Evolutionary conservation across 2,329 filamentous ascomycete genomes (phyloP), one percentile per base, ranked within the genome.

Genomic region (Colletotrichum siamense): DNA sequence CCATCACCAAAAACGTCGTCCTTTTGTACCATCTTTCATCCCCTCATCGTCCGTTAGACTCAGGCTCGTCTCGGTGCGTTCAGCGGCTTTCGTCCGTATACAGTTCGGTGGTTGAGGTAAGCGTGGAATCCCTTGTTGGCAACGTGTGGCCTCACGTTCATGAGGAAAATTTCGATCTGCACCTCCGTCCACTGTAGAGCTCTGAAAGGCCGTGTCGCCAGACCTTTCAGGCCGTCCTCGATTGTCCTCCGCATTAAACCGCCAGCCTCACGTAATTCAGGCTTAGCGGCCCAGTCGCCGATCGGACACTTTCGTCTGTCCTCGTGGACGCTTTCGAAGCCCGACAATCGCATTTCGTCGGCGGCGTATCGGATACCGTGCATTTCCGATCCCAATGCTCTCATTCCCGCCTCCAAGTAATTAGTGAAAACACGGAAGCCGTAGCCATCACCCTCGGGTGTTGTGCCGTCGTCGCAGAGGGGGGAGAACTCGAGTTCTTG

Each of bases 291-390:
- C 89, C 89, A 91, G 5, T 85, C 81, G 18, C 89, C 89, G 3
- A 90, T 79, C 6, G 89, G 89, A 9, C 85, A 86, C 79, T 90
- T 89, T 28, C 88, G 85, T 26, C 82, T 83, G 75, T 86, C 85
- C 79, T 85, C 84, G 6, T 78, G 78, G 32, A 90, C 79, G 24
- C 82, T 80, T 44, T 82, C 79, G 80, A 90, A 90, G 7, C 89
- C 89, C 8, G 86, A 84, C 3, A 79, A 80, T 3, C 73, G 55
- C 34, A 90, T 82, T 73, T 86, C 84, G 6, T 79, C 78, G 3
- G 84, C 82, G 3, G 87, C 81, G 4, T 78, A 70, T 13, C 80
- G 77, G 73, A 90, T 83, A 64, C 84, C 85, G 78, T 87, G 81
- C 26, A 88, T 79, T 61, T 90, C 84, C 22, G 85, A 84, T 1